Conservation (phyloP, 139 green algal genomes). For the Coelastrella sp. region DNA sequence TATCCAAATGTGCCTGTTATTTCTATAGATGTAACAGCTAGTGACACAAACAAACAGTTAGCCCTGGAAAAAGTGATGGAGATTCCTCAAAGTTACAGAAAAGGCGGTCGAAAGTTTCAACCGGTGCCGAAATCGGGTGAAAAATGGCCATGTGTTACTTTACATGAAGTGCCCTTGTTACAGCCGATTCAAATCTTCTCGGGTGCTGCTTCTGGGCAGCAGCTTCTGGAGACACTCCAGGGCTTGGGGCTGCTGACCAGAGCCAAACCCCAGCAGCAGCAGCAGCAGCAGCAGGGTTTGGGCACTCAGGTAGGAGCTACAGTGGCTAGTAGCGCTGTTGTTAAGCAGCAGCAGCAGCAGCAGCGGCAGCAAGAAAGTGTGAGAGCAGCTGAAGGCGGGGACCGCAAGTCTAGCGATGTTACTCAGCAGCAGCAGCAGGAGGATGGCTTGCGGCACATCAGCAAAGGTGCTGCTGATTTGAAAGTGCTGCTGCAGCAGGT, state of each 20-base stretch:
- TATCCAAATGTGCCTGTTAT: conserved; percentile 51
- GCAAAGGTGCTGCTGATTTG: conserved; percentile 65
- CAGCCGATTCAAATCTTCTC: conserved; percentile 50
- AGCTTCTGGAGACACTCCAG: conserved; percentile 10
- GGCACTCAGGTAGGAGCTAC: conserved; percentile 14
- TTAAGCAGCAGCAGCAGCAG: not conserved
- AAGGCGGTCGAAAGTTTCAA: conserved; percentile 23
- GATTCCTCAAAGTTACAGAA: not conserved
- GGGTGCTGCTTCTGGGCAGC: not conserved
- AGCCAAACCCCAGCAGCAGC: too few species aligned
- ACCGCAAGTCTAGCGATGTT: too few species aligned
- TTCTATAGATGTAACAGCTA: conserved; percentile 64
- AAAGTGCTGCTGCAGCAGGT: conserved; percentile 65
- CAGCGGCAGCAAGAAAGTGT: conserved; percentile 11
- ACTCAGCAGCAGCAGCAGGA: conserved; percentile 3
- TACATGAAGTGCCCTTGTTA: conserved; percentile 70
- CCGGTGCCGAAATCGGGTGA: conserved; percentile 51
- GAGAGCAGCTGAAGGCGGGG: conserved; percentile 27
- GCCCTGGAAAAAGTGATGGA: conserved; percentile 66
- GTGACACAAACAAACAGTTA: conserved; percentile 59
- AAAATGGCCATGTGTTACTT: conserved; percentile 72
- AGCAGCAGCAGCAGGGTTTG: too few species aligned
- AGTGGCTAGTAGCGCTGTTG: conserved; percentile 12
- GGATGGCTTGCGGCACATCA: not conserved
- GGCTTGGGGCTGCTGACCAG: not conserved